Evolutionary conservation across 2,329 filamentous ascomycete species (phyloP).

Genomic region (Trichoderma pleuroti): DNA sequence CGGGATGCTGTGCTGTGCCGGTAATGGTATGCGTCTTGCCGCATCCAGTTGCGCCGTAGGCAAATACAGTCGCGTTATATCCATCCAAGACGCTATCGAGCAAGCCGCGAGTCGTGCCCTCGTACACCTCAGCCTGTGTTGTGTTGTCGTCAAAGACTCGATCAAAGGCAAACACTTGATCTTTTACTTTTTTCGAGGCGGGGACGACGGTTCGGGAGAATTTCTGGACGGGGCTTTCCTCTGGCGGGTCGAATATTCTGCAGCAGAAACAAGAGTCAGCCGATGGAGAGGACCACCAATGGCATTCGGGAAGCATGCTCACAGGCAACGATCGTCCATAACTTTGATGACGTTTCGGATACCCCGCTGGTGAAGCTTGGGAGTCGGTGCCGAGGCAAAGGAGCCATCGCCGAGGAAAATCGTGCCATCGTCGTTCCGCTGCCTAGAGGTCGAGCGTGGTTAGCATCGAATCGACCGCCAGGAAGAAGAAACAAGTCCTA

Average conservation of each 20-base stretch:
- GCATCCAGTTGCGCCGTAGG: constrained; percentile 95
- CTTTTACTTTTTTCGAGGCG: constrained; percentile 87
- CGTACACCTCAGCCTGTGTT: constrained; percentile 89
- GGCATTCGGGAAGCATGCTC: constrained; percentile 38
- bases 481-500: constrained; percentile 38
- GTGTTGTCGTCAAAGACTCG: constrained; percentile 95
- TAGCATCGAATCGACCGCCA: neutral
- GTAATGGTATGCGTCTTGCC: constrained; percentile 98
- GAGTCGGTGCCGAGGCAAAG: constrained; percentile 78
- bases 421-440: constrained; percentile 74
- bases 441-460: constrained; percentile 35
- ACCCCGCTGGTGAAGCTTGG: constrained; percentile 81
- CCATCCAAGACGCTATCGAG: constrained; percentile 94
- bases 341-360: constrained; percentile 93
- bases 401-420: constrained; percentile 97
- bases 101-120: constrained; percentile 82
- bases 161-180: constrained; percentile 97
- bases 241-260: constrained; percentile 95
- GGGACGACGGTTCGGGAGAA: constrained; percentile 80
- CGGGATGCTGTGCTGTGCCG: constrained; percentile 85
- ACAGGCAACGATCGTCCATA: constrained; percentile 94
- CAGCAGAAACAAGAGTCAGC: constrained; percentile 22
- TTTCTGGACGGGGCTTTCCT: constrained; percentile 86
- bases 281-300: neutral
- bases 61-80: constrained; percentile 98